Evolutionary conservation across 805 yeast species (phyloP), one percentile per base, ranked within the genome.

Genomic region (Schwanniomyces occidentalis): DNA sequence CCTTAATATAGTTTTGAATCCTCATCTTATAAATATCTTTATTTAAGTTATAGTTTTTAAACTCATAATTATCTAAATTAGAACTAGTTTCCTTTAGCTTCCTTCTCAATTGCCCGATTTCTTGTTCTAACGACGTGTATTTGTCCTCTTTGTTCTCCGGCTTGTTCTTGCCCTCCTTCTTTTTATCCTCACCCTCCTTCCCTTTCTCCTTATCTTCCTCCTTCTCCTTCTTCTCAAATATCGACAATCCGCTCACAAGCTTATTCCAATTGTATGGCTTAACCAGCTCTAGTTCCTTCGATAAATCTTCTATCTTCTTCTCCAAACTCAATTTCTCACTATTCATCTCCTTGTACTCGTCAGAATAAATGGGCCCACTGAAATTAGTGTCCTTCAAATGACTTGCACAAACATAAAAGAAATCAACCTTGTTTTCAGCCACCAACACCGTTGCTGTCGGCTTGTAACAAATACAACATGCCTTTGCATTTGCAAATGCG

Each of bases 381-480:
- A 77, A 78, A 10, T 63, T 56, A 8, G 48, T 55, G 48, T 78
- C 82, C 16, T 49, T 48, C 30, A 77, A 51, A 52, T 78, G 83
- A 4, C 56, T 34, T 5, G 56, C 56, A 50, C 83, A 78, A 3
- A 71, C 57, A 46, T 75, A 76, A 48, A 78, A 73, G 61, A 75
- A 76, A 48, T 77, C 83, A 3, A 51, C 58, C 27, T 69, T 70
- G 37, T 65, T 69, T 17, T 63, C 61, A 2, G 76, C 56, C 6
- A 78, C 52, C 20, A 78, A 49, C 8, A 77, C 82, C 0, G 68
- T 46, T 5, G 55, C 31, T 0, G 78, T 55, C 1, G 78, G 71
- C 42, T 74, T 75, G 52, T 58, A 76, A 56, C 84, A 78, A 9
- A 76, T 52, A 14, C 40, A 42, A 48, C 84, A 78, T 2, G 82